Evolutionary conservation across 2,329 filamentous ascomycete species (phyloP).

Genomic region (Emergomyces africanus): DNA sequence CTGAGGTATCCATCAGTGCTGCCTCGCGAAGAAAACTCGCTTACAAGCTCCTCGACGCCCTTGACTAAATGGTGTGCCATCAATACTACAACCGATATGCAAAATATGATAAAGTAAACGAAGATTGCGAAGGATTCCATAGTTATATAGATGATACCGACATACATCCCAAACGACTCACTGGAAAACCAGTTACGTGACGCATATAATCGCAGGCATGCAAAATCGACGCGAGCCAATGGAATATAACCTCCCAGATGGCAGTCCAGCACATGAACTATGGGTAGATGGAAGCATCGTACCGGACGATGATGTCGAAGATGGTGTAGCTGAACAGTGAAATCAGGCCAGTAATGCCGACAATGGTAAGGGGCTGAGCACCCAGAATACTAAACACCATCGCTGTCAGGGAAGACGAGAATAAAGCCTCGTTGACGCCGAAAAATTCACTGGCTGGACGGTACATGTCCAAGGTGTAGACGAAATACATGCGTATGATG

Average conservation of each 20-base stretch:
- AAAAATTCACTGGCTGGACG: conserved; percentile 42
- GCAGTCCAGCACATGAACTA: conserved; percentile 44
- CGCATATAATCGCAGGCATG: conserved; percentile 47
- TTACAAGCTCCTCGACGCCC: conserved; percentile 43
- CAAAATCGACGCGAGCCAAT: conserved; percentile 42
- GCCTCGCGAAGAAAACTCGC: conserved; percentile 34
- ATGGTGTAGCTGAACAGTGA: conserved; percentile 48
- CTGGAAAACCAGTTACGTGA: conserved; percentile 45
- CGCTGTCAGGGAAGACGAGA: conserved; percentile 42
- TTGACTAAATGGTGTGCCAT: conserved; percentile 29
- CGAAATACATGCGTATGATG: conserved; percentile 47
- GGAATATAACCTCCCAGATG: conserved; percentile 46
- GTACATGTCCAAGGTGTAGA: conserved; percentile 47
- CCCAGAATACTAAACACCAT: conserved; percentile 41
- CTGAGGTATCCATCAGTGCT: conserved; percentile 36
- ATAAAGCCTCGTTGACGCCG: conserved; percentile 44
- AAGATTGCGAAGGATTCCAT: conserved; percentile 8
- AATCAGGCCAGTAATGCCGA: conserved; percentile 44
- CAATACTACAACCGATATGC: too few relatives aligned
- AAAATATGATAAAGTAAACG: too few relatives aligned
- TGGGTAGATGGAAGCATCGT: conserved; percentile 40
- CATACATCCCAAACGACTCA: conserved; percentile 42
- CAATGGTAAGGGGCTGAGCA: conserved; percentile 44
- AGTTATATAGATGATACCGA: conserved; percentile 44
- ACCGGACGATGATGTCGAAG: conserved; percentile 41